Evolutionary conservation across 1,284 basidiomycete species (phyloP), one percentile per base, ranked within the genome.

Genomic region (Microbotryum scabiosae): DNA sequence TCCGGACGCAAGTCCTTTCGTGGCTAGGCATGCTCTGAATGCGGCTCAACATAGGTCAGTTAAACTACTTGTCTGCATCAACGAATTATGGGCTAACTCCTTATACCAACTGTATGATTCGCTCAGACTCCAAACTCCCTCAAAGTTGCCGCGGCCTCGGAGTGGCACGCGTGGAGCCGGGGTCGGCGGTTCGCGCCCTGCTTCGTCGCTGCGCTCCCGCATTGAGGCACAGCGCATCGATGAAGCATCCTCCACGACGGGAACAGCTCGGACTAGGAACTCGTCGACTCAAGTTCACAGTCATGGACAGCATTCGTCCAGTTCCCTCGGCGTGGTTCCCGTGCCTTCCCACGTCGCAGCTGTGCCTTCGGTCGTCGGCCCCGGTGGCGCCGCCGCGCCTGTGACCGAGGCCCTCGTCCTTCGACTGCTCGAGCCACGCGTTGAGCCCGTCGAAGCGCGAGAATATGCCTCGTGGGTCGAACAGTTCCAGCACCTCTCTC

Each of bases 381-480:
- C 84, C 54, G 76, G 41, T 50, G 6, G 2, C 52, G 2, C 18
- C n/a, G 0, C n/a, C 54, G 7, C 45, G 56, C 5, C 3, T 25
- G 81, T 84, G 1, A 85, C 88, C 3, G 84, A 84, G 64, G 76
- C 74, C 0, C 77, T 91, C 28, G 85, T 86, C 2, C 75, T 73
- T 43, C 78, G 82, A 12, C 77, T 85, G 8, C 78, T 92, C n/a
- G 71, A 76, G 21, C 89, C 90, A 1, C 77, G 77, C 4, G 84
- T 87, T 12, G 81, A 82, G 2, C 79, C 81, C 28, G 78, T 81
- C 45, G 87, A 90, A 72, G 79, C 83, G 61, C 76, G 79, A 3
- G 90, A 94, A 72, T 96, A 96, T 75, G 83, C 86, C 68, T 85
- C 85, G 84, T 86, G 63, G 44, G 79, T 76, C 7, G 43, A 56